Base-by-base conservation (phyloP, 257 asterid species). In the Buddleja alternifolia region DNA sequence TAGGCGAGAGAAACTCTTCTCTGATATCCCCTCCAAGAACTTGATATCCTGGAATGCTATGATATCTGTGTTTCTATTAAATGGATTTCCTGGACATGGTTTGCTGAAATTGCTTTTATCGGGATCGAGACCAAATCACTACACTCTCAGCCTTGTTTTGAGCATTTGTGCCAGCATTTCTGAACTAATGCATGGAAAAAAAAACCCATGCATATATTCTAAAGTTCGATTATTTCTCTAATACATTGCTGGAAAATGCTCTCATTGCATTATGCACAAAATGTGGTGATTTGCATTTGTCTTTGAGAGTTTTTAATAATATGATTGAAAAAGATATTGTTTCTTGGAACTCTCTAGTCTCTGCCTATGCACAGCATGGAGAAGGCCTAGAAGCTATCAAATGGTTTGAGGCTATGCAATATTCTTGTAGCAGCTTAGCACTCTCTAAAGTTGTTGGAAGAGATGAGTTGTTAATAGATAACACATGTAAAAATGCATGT, bases 1-100 rank as follows among this genome's bases (percentile, higher is more conserved):
- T 75, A 71, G 63, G 97, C 95, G 15, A 76, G 40, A n/a, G 48
- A 69, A 78, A 67, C 58, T 87, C 59, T 92, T 92, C 76, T 9
- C 16, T 53, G 54, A 60, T 16, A 84, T 80, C 89, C 67, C 42
- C n/a, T 69, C 74, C 55, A 84, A 63, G 76, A 89, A 89, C 78
- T 25, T 92, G 83, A 86, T 92, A 66, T 87, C 98, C 29, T 92
- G 97, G 98, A 92, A 92, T 63, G 83, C 95, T 19, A 82, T 92
- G 74, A 85, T 87, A 60, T 86, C 88, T 3, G 97, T 94, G 46
- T 86, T 75, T 74, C 77, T 81, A 17, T 57, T 80, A 40, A 87
- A 81, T 36, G 95, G 89, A 56, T 65, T 79, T 14, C 94, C 91
- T 25, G 46, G 36, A 53, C 73, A 74, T 60, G 86, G 95, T 75